Evolutionary conservation across 495 filamentous ascomycete species (phyloP), one percentile per base, ranked within the genome.

Genomic region (Penicillium cosmopolitanum): DNA sequence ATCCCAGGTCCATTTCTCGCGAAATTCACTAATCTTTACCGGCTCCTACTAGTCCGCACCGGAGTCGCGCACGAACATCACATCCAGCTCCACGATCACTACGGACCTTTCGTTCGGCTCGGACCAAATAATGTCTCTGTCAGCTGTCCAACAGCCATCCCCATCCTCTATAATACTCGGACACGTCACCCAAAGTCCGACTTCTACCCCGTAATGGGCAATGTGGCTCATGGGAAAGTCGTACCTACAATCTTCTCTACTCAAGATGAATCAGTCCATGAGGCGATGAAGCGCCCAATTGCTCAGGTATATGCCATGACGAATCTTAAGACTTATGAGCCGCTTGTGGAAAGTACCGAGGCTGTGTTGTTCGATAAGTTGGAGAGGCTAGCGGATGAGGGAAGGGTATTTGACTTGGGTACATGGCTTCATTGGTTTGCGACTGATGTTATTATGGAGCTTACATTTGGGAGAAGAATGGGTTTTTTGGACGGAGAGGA

Each of bases 61-160:
- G 58, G 63, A 34, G 43, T 61, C 21, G 62, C 70, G 8, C 71
- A 77, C 33, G 40, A 60, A 15, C 63, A 70, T 62, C 66, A 71
- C 38, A 54, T 67, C 44, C 58, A 51, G 0, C 67, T 87, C 4
- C 85, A 87, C 53, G 21, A 63, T 13, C 67, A 68, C 18, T 83
- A 85, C 63, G 85, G 84, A 0, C 67, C 74, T 0, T 66, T 82
- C 0, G 84, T 88, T 18, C 77, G 85, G 2, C 68, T 84, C 7
- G 84, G 84, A 1, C 84, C 85, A 2, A 78, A 84, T 25, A 76
- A 75, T 18, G 71, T 87, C 13, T 83, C 77, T 42, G 76, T 86
- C 9, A 61, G 76, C 31, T 77, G 75, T 19, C 64, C 57, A 2
- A 68, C 69, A 13, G 82, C 67, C 0, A 79, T 81, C 33, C 60